Evolutionary conservation across 768 basidiomycete species (phyloP).

Genomic region (Hypholoma sublateritium): DNA sequence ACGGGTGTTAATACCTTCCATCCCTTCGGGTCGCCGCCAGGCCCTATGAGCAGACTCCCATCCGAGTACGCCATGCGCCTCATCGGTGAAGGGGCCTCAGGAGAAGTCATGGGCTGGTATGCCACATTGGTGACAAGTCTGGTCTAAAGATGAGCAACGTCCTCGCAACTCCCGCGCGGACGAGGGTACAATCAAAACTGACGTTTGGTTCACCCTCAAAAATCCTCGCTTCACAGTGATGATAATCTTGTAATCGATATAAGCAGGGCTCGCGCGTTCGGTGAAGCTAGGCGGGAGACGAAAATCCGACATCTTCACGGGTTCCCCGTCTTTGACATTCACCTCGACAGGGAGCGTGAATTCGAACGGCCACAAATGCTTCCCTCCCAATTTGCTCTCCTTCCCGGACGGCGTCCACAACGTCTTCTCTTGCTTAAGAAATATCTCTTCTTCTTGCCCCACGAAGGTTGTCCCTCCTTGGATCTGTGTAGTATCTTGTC

Average conservation of each 20-base stretch:
- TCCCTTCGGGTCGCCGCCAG: slow-evolving; percentile 35
- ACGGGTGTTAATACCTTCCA: slow-evolving; percentile 33
- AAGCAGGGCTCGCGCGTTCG: slow-evolving; percentile 53
- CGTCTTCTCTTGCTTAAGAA: slow-evolving; percentile 40
- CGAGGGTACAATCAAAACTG: slow-evolving; percentile 10
- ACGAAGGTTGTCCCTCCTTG: slow-evolving; percentile 49
- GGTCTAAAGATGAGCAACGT: not conserved
- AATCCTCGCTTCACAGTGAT: slow-evolving; percentile 49
- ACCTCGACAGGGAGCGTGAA: slow-evolving; percentile 46
- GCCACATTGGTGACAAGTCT: slow-evolving; percentile 30
- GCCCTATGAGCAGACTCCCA: slow-evolving; percentile 29
- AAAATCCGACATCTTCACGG: slow-evolving; percentile 33
- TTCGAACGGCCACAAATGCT: slow-evolving; percentile 47
- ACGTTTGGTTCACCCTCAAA: slow-evolving; percentile 53
- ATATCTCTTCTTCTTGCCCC: slow-evolving; percentile 52
- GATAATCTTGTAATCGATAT: slow-evolving; percentile 54
- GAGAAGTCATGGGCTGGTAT: slow-evolving; percentile 31
- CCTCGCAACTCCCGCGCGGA: not conserved
- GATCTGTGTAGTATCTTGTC: slow-evolving; percentile 33
- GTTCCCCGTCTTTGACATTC: slow-evolving; percentile 30
- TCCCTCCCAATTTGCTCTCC: slow-evolving; percentile 41
- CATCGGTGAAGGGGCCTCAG: slow-evolving; percentile 34
- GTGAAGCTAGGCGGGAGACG: slow-evolving; percentile 53
- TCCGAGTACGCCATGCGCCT: slow-evolving; percentile 35
- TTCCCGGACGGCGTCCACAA: slow-evolving; percentile 38